A percentile compares a stretch with the other conserved stretches of the same genome.
Conservation (phyloP, 2,329 filamentous ascomycete genomes). For the Phaeosphaeria sp. region DNA sequence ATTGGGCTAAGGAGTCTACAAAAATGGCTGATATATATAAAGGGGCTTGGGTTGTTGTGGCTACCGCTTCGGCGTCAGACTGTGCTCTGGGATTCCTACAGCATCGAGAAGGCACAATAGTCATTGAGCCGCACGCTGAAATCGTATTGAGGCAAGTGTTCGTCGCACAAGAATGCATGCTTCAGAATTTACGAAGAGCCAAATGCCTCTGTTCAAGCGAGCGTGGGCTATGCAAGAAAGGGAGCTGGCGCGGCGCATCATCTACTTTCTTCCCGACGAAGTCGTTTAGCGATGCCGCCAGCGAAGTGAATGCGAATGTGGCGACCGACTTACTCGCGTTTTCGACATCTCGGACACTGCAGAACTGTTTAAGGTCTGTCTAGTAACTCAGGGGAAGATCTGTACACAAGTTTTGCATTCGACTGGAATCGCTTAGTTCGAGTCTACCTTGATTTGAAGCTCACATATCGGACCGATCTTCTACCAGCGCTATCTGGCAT, state of each 20-base stretch:
- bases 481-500: too few relatives aligned
- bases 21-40: slow-evolving; percentile 23
- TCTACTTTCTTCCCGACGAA: slow-evolving; percentile 14
- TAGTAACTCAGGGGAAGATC: too few relatives aligned
- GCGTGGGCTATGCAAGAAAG: slow-evolving; percentile 15
- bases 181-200: neutral
- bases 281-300: slow-evolving; percentile 6
- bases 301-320: slow-evolving; percentile 9
- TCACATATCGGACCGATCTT: too few relatives aligned
- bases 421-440: too few relatives aligned
- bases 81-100: slow-evolving; percentile 1
- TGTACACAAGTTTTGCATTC: too few relatives aligned
- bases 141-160: neutral
- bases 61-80: slow-evolving; percentile 3
- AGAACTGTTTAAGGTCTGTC: too few relatives aligned
- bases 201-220: slow-evolving; percentile 7
- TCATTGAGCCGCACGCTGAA: neutral
- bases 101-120: neutral
- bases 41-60: slow-evolving; percentile 17
- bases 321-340: too few relatives aligned
- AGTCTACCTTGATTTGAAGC: too few relatives aligned
- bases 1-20: slow-evolving; percentile 21
- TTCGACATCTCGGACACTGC: too few relatives aligned
- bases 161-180: neutral
- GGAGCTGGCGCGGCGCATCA: slow-evolving; percentile 3